Evolutionary conservation across 169 alveolate species (phyloP).

Genomic region (Cryptosporidium ubiquitum): DNA sequence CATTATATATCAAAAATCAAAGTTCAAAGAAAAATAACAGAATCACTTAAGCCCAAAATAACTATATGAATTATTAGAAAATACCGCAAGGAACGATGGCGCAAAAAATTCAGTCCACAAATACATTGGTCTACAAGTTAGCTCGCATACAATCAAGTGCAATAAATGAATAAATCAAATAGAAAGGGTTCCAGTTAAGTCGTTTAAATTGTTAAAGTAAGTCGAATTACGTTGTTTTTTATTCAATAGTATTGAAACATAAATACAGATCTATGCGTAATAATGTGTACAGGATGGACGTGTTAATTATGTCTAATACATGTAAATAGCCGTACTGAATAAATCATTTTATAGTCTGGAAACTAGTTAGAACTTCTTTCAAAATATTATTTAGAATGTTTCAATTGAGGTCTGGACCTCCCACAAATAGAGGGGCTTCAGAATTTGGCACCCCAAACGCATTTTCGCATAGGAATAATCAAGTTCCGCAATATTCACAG

Average conservation of each 20-base stretch:
- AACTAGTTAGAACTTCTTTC: neutral
- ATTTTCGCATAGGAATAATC: slow-evolving; percentile 20
- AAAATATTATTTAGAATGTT: slow-evolving; percentile 32
- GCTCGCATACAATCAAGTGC: no score
- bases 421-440: slow-evolving; percentile 58
- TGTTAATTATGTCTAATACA: slow-evolving; percentile 27
- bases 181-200: neutral
- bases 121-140: neutral
- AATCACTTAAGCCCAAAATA: no score
- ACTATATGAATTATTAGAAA: neutral
- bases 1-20: neutral
- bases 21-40: neutral
- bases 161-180: neutral
- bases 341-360: neutral
- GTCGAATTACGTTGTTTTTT: neutral
- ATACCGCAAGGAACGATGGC: neutral
- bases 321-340: neutral
- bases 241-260: neutral
- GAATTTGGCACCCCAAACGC: slow-evolving; percentile 28
- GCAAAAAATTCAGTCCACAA: neutral
- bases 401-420: slow-evolving; percentile 68
- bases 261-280: slow-evolving; percentile 58
- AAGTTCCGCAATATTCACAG: slow-evolving; percentile 31
- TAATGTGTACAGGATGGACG: slow-evolving; percentile 39
- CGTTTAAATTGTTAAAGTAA: neutral